Percentiles rank a stretch among this genome's conserved stretches.
phyloP scores from a whole-genome alignment of 352 stramenopile species.

The Globisporangium polare region DNA sequence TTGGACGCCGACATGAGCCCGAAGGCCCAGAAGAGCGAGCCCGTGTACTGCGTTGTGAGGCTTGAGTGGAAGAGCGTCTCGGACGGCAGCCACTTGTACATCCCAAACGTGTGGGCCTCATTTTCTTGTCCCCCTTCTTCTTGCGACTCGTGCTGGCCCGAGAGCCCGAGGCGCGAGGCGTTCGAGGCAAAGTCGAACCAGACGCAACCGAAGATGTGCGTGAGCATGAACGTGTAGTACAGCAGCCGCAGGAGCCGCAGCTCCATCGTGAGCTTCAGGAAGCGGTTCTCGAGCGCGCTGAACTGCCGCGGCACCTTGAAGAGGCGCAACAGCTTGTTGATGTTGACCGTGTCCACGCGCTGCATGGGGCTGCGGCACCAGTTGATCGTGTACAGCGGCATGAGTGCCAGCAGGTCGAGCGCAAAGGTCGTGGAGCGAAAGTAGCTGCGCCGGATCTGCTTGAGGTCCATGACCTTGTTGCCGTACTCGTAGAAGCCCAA shows the following conservation, averaged over 20 bases:
- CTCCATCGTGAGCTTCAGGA: conserved; percentile 34
- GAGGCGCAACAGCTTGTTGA: conserved; percentile 44
- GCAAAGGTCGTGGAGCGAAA: conserved; percentile 27
- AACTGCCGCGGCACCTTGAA: conserved; percentile 36
- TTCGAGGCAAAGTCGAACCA: conserved; percentile 46
- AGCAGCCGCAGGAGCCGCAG: conserved; percentile 41
- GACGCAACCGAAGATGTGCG: conserved; percentile 44
- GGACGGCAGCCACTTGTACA: conserved; percentile 27
- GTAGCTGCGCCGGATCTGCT: conserved; percentile 25
- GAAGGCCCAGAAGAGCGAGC: conserved; percentile 35
- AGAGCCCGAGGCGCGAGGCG: conserved; percentile 17
- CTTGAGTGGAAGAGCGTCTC: conserved; percentile 19
- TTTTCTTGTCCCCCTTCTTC: not conserved
- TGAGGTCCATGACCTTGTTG: conserved; percentile 45
- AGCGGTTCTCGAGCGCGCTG: conserved; percentile 31
- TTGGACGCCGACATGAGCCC: conserved; percentile 37
- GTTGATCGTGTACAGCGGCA: conserved; percentile 35
- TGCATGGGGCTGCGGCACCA: conserved; percentile 13
- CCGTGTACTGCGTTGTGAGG: conserved; percentile 24
- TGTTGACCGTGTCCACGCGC: conserved; percentile 34
- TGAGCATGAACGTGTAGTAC: conserved; percentile 42
- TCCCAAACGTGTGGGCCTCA: conserved; percentile 18
- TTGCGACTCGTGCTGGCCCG: not conserved
- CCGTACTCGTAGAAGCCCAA: conserved; percentile 42
- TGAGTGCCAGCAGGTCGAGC: conserved; percentile 32